These are phyloP conservation scores for Colletotrichum tofieldiae DNA, from an alignment of 2,329 filamentous ascomycete genomes.

Conservation along the genomic window DNA sequence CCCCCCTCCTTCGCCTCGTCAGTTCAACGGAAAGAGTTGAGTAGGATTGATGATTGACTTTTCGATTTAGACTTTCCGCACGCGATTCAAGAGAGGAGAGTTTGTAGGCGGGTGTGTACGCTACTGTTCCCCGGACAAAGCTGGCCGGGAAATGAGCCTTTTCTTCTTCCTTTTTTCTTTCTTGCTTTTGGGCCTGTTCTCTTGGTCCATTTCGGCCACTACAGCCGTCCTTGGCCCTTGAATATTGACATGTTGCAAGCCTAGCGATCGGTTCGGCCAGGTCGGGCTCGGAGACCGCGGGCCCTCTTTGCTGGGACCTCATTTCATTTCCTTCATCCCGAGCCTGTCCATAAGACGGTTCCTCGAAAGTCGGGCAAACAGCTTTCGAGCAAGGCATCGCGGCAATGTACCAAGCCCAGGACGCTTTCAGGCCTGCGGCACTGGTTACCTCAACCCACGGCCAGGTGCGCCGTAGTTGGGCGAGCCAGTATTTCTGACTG, in stretches of 20 bases:
- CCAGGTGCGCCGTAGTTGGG: background rate
- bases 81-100: conserved; percentile 11
- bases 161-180: background rate
- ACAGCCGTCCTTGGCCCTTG: conserved; percentile 1
- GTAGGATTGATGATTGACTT: conserved; percentile 1
- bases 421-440: too few relatives aligned
- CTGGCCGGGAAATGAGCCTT: background rate
- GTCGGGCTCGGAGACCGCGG: background rate
- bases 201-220: background rate
- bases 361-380: too few relatives aligned
- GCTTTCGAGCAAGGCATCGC: too few relatives aligned
- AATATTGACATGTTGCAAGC: background rate
- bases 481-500: background rate
- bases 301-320: background rate
- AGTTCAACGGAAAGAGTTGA: background rate
- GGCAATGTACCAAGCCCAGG: too few relatives aligned
- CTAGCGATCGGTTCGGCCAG: background rate
- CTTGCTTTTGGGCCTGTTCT: conserved; percentile 1
- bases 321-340: background rate
- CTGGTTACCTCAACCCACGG: background rate
- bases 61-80: conserved; percentile 4
- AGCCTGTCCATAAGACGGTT: background rate
- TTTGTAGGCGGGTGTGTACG: conserved; percentile 1
- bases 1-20: background rate
- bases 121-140: background rate